A percentile compares a stretch with the other conserved stretches of the same genome.
Evolutionary conservation across 2,329 filamentous ascomycete species (phyloP).

Genomic region (Didymella segeticola): DNA sequence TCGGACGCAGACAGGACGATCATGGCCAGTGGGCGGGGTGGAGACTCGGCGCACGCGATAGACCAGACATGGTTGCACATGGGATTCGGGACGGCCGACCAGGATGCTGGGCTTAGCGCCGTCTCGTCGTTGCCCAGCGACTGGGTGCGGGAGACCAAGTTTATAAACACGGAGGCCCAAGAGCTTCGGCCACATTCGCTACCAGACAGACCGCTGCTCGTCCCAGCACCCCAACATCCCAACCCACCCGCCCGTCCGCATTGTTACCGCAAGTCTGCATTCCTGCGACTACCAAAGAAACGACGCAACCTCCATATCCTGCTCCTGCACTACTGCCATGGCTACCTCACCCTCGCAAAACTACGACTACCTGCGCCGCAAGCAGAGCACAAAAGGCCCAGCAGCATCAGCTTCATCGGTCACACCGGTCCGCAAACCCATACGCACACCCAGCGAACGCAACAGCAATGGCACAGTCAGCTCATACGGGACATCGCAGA

Average conservation of each 20-base stretch:
- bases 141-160: conserved; percentile 13
- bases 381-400: conserved; percentile 56
- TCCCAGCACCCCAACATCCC: conserved; percentile 19
- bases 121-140: conserved; percentile 26
- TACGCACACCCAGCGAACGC: conserved; percentile 64
- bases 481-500: conserved; percentile 79
- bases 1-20: conserved; percentile 11
- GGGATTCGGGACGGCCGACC: not conserved
- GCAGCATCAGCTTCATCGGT: conserved; percentile 46
- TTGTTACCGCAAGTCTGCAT: conserved; percentile 35
- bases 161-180: conserved; percentile 26
- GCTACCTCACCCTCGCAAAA: conserved; percentile 48
- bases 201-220: conserved; percentile 10
- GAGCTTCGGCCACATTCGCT: conserved; percentile 27
- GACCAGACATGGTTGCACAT: not conserved
- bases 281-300: conserved; percentile 1
- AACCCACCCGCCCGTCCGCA: conserved; percentile 34
- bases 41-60: not conserved
- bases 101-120: conserved; percentile 7
- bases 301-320: conserved; percentile 15
- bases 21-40: conserved; percentile 15
- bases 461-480: conserved; percentile 90
- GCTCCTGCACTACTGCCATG: conserved; percentile 14
- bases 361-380: conserved; percentile 65
- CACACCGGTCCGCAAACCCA: conserved; percentile 50